Conservation (phyloP, 2,329 filamentous ascomycete genomes). For the Sporothrix globosa region DNA sequence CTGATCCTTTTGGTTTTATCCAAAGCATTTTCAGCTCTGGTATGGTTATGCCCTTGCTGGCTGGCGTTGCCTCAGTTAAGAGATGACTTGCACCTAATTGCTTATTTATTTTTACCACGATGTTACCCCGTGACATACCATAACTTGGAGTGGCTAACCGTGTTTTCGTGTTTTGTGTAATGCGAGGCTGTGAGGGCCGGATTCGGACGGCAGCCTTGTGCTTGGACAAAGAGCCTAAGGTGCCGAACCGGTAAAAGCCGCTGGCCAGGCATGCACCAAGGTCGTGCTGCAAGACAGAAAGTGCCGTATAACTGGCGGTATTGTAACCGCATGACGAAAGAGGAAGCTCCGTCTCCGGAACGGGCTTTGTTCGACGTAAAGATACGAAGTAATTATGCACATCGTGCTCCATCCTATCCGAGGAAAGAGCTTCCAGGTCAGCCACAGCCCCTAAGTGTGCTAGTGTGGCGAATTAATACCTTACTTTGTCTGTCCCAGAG, state of each 20-base stretch:
- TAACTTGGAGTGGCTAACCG: neutral
- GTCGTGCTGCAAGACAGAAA: neutral
- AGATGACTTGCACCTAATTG: neutral
- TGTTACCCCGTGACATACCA: neutral
- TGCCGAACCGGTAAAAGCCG: no score
- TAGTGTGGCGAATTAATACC: neutral
- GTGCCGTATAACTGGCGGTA: neutral
- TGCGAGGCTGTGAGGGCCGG: conserved; percentile 13
- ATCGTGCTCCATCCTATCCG: neutral
- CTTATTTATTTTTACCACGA: neutral
- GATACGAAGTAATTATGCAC: neutral
- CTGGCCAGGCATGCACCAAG: no score
- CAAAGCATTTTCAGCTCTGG: neutral
- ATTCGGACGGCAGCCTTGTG: neutral
- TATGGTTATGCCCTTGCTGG: neutral
- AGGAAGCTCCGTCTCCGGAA: conserved; percentile 4
- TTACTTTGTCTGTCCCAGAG: neutral
- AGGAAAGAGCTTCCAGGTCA: neutral
- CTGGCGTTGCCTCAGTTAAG: neutral
- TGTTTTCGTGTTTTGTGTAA: neutral
- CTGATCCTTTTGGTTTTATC: neutral
- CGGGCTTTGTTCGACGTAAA: neutral
- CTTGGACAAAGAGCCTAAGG: neutral
- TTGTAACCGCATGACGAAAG: conserved; percentile 16
- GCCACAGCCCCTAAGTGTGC: conserved; percentile 1